Evolutionary conservation across 441 rosid genomes (phyloP).

Genomic region (Capsella rubella): DNA sequence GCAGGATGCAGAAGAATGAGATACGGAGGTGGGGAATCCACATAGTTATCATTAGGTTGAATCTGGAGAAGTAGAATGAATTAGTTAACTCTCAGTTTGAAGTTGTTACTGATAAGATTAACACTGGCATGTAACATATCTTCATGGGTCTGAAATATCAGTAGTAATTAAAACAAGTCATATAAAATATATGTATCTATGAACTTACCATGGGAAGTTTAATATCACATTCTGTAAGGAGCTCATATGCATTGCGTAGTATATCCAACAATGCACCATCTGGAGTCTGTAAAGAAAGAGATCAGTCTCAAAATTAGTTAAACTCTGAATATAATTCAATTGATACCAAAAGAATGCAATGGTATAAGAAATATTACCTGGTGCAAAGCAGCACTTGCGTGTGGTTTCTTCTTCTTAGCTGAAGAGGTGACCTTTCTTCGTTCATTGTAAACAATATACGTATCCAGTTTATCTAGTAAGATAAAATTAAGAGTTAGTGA

Average conservation of each 20-base stretch:
- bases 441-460: conserved; percentile 85
- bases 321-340: not conserved
- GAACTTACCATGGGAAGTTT: conserved; percentile 73
- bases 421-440: conserved; percentile 92
- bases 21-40: conserved; percentile 79
- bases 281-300: conserved; percentile 72
- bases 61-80: conserved; percentile 52
- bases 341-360: conserved; percentile 29
- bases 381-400: conserved; percentile 67
- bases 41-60: conserved; percentile 69
- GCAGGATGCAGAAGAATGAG: conserved; percentile 93
- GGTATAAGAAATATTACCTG: conserved; percentile 60
- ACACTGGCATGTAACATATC: not conserved
- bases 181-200: not conserved
- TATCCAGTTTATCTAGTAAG: conserved; percentile 71
- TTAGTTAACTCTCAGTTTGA: conserved; percentile 2
- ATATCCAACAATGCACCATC: conserved; percentile 92
- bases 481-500: conserved; percentile 28
- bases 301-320: not conserved
- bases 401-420: conserved; percentile 86
- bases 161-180: conserved; percentile 1
- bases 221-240: conserved; percentile 76
- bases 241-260: conserved; percentile 83
- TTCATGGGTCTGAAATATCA: conserved; percentile 12
- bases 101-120: conserved; percentile 5